phyloP scores from a whole-genome alignment of 148 eudicot genomes.

The Euryodendron excelsum region DNA sequence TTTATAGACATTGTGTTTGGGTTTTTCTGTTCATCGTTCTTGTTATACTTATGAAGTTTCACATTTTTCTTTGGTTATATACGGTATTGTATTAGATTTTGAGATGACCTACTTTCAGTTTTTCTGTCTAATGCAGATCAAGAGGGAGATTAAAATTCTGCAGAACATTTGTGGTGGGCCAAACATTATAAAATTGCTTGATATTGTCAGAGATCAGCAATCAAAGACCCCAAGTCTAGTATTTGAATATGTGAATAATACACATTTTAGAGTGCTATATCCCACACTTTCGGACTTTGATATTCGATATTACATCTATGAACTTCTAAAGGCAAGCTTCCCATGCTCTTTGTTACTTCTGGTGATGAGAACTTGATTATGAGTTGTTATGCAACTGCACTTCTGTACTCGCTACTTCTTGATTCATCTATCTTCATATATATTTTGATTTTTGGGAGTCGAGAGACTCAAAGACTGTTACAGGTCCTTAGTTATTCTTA shows the following conservation, averaged over 20 bases:
- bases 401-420: not conserved
- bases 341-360: not conserved
- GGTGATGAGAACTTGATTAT: not conserved
- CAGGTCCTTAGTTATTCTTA: not conserved
- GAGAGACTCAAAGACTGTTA: not conserved
- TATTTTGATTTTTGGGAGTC: not conserved
- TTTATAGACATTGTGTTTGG: not conserved
- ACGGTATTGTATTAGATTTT: not conserved
- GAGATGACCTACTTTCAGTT: slow-evolving; percentile 4
- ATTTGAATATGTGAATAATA: slow-evolving; percentile 87
- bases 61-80: not conserved
- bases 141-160: slow-evolving; percentile 93
- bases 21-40: not conserved
- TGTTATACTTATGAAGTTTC: not conserved
- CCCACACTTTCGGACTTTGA: slow-evolving; percentile 85
- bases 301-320: slow-evolving; percentile 83
- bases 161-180: slow-evolving; percentile 96
- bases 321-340: slow-evolving; percentile 74
- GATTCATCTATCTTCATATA: not conserved
- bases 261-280: slow-evolving; percentile 87
- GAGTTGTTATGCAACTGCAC: slow-evolving; percentile 8
- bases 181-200: slow-evolving; percentile 84
- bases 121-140: slow-evolving; percentile 57
- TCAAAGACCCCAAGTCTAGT: slow-evolving; percentile 90
- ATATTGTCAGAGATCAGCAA: slow-evolving; percentile 90